Conservation (phyloP, 2,329 filamentous ascomycete species). For the Parafenestella ontariensis region DNA sequence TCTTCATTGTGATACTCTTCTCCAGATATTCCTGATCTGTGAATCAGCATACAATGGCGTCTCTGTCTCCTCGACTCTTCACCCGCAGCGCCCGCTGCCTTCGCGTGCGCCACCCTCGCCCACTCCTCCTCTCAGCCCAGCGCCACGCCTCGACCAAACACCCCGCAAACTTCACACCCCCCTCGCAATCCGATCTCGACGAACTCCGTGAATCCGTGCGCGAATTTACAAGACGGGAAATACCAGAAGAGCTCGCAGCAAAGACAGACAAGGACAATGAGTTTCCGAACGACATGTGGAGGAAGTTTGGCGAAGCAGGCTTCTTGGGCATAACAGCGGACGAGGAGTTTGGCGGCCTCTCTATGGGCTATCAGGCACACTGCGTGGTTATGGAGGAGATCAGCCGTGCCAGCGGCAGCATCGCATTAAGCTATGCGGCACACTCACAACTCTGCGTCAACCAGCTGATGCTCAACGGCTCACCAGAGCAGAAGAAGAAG, state of each 20-base stretch:
- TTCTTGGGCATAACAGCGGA: constrained; percentile 93
- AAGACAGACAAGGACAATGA: constrained; percentile 84
- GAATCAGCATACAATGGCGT: constrained; percentile 37
- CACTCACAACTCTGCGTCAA: constrained; percentile 97
- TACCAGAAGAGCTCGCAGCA: constrained; percentile 81
- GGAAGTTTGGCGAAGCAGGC: constrained; percentile 87
- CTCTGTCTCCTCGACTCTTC: constrained; percentile 44
- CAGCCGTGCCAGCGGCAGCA: constrained; percentile 82
- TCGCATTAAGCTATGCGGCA: constrained; percentile 91
- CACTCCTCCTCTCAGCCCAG: constrained; percentile 22
- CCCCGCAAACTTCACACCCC: constrained; percentile 71
- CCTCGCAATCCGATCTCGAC: constrained; percentile 73
- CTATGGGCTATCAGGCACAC: constrained; percentile 95
- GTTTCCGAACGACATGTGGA: constrained; percentile 92
- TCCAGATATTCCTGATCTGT: neutral
- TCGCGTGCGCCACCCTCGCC: constrained; percentile 15
- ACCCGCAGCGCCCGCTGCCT: constrained; percentile 47
- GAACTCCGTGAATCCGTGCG: constrained; percentile 85
- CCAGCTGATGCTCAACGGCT: constrained; percentile 90
- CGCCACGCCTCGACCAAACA: constrained; percentile 71
- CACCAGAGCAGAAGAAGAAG: constrained; percentile 75
- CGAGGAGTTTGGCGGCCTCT: constrained; percentile 87
- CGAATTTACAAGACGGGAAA: constrained; percentile 87
- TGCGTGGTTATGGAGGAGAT: constrained; percentile 96
- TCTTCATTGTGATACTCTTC: neutral